Conservation (phyloP, 768 basidiomycete species). For the Termitomyces sp. region DNA sequence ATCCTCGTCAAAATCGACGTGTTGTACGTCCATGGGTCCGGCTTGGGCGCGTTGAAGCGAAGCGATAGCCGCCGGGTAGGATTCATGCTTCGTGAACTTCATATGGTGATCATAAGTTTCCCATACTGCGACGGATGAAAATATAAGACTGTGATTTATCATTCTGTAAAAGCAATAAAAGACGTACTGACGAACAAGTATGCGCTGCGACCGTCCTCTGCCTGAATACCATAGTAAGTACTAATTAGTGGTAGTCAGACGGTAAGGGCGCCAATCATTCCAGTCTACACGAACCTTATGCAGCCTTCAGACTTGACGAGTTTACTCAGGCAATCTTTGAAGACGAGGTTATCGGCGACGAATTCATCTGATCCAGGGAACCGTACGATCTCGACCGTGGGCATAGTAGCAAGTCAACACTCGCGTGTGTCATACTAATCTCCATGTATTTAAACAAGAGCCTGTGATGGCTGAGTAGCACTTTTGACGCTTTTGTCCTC, state of each 20-base stretch:
- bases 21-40: slow-evolving; percentile 4
- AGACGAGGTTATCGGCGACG: slow-evolving; percentile 1
- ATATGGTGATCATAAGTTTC: slow-evolving; percentile 7
- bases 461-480: slow-evolving; percentile 1
- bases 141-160: neutral
- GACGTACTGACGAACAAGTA: slow-evolving; percentile 11
- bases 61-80: neutral
- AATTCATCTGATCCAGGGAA: slow-evolving; percentile 10
- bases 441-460: neutral
- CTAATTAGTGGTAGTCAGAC: neutral
- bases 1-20: slow-evolving; percentile 7
- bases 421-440: neutral
- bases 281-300: slow-evolving; percentile 1
- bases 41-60: neutral
- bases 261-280: neutral
- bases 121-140: slow-evolving; percentile 3
- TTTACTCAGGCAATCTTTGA: slow-evolving; percentile 5
- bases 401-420: slow-evolving; percentile 3
- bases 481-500: neutral
- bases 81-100: slow-evolving; percentile 1
- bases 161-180: neutral
- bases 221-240: slow-evolving; percentile 9
- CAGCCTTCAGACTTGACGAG: slow-evolving; percentile 7
- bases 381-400: slow-evolving; percentile 7
- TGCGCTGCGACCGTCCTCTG: slow-evolving; percentile 5